These are phyloP conservation scores for Exophiala alcalophila DNA, from an alignment of 2,329 filamentous ascomycete species.

Conservation along the genomic window DNA sequence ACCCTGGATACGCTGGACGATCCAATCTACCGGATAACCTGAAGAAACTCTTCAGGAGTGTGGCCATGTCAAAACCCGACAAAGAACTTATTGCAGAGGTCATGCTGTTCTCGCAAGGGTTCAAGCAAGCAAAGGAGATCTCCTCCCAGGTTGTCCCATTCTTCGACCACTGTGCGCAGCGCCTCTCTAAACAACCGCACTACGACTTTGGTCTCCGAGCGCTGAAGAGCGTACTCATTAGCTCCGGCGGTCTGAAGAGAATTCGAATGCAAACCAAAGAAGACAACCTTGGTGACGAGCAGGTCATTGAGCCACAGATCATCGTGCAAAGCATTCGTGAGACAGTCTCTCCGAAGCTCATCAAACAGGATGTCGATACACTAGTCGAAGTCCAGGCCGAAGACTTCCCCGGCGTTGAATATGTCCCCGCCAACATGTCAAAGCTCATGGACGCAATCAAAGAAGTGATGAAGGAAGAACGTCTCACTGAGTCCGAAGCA, in stretches of 20 bases:
- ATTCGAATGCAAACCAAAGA: conserved; percentile 62
- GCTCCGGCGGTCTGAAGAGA: conserved; percentile 93
- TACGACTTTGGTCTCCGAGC: conserved; percentile 99
- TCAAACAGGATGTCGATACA: conserved; percentile 83
- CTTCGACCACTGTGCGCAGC: conserved; percentile 82
- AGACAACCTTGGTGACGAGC: conserved; percentile 57
- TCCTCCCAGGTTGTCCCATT: conserved; percentile 97
- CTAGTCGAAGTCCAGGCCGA: conserved; percentile 80
- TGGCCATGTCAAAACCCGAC: conserved; percentile 99
- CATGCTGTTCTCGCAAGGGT: conserved; percentile 99
- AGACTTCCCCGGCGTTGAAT: conserved; percentile 89
- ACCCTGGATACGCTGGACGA: conserved; percentile 95
- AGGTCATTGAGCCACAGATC: conserved; percentile 84
- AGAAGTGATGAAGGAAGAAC: conserved; percentile 75
- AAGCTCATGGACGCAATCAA: conserved; percentile 77
- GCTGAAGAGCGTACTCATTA: conserved; percentile 96
- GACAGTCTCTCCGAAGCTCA: conserved; percentile 96
- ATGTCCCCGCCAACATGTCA: conserved; percentile 82
- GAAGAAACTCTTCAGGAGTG: conserved; percentile 98
- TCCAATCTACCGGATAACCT: conserved; percentile 98
- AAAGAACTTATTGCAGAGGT: conserved; percentile 99
- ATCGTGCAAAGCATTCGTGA: conserved; percentile 98
- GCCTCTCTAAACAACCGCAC: conserved; percentile 91
- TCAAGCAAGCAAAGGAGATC: conserved; percentile 89
- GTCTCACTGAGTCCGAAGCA: conserved; percentile 83